Evolutionary conservation across 352 stramenopile genomes (phyloP), one percentile per base, ranked within the genome.

Genomic region (Chrysophaeum taylorii): DNA sequence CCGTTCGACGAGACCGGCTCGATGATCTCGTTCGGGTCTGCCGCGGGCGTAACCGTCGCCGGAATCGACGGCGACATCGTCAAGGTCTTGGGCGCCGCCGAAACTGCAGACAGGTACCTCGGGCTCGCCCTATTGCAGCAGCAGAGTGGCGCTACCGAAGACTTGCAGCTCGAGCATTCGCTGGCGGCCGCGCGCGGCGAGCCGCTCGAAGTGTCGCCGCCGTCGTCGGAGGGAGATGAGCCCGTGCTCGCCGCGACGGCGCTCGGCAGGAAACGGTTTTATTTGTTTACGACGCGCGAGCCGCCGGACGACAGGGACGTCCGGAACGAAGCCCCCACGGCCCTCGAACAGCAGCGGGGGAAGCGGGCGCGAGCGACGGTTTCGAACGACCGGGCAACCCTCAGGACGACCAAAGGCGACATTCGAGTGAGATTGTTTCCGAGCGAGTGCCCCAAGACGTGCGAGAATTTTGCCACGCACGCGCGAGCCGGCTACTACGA

Each of bases 381-480:
- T n/a, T n/a, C n/a, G n/a, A n/a, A n/a, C n/a, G n/a, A n/a, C n/a
- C n/a, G 80, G 68, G 89, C 76, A 16, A 89, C 98, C 25, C 68
- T 99, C 23, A 93, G 97, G 69, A 99, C 96, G 31, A 98, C 92
- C 12, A 95, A 97, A 86, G 96, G 96, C 15, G 96, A 99, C 76
- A 96, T 99, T 76, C 88, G 89, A 39, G 86, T 98, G 66, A 95
- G 96, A 72, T 79, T 99, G 18, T 99, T 98, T 75, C 76, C 82
- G 23, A 91, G 96, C 64, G 91, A 98, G 75, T 95, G 89, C 68
- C 90, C 88, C 0, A 86, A 85, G 72, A 98, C 92, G 1, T 87
- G 98, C 38, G 92, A 99, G 79, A 99, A 99, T 76, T 99, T 99
- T 73, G 93, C 87, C 72, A 94, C 89, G 9, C 94, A 98, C 73